Percentiles rank a stretch among this genome's conserved stretches.
These are phyloP conservation scores for Pneumocystis wakefieldiae DNA, from an alignment of 1,139 yeast species.

Conservation along the genomic window DNA sequence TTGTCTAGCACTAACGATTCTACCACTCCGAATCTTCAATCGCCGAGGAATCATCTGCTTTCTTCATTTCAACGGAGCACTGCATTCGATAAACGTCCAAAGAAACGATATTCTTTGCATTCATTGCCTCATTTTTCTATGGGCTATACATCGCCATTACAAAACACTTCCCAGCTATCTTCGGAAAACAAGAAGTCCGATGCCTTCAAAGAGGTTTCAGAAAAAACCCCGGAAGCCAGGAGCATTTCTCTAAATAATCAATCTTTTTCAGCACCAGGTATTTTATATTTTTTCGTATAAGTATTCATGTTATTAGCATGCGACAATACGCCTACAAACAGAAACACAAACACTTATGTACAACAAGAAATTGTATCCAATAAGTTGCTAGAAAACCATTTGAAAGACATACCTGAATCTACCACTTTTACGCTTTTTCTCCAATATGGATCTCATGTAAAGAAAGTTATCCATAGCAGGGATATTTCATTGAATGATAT, in stretches of 20 bases:
- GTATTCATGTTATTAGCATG: neutral
- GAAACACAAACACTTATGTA: neutral
- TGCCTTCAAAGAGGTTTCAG: neutral
- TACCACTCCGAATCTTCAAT: conserved; percentile 1
- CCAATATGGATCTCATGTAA: conserved; percentile 44
- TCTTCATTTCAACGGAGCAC: conserved; percentile 67
- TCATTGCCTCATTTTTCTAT: conserved; percentile 19
- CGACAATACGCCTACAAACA: neutral
- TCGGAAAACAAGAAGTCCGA: neutral
- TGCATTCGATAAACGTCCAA: conserved; percentile 76
- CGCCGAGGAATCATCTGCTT: conserved; percentile 19
- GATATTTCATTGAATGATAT: conserved; percentile 44
- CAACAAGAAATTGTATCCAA: conserved; percentile 1
- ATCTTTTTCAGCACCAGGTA: neutral
- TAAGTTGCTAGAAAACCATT: conserved; percentile 5
- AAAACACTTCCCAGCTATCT: neutral
- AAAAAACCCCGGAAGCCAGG: neutral
- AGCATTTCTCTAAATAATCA: neutral
- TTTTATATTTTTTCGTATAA: neutral
- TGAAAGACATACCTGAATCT: neutral
- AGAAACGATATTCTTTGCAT: conserved; percentile 80
- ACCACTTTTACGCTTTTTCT: conserved; percentile 32
- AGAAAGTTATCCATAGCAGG: conserved; percentile 42
- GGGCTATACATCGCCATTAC: conserved; percentile 13
- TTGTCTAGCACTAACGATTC: conserved; percentile 2